Conservation (phyloP, 148 eudicot species). For the Salicornia ramosissima region DNA sequence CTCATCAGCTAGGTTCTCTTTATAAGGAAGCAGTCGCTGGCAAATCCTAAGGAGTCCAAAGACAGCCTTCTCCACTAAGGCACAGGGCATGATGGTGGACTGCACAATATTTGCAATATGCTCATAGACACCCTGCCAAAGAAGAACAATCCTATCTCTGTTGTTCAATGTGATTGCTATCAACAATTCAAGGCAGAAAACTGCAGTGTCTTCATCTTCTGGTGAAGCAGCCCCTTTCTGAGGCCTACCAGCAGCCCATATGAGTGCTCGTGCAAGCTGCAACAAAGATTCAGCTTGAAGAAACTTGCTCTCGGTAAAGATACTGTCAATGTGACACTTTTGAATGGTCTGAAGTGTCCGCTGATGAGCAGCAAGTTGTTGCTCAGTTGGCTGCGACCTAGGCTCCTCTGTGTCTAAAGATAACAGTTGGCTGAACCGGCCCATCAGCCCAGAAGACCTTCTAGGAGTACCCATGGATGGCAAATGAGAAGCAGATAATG, state of each 20-base stretch:
- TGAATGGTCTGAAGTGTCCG: slow-evolving; percentile 84
- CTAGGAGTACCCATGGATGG: slow-evolving; percentile 58
- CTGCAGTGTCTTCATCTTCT: slow-evolving; percentile 81
- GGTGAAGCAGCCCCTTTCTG: slow-evolving; percentile 53
- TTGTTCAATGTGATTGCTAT: slow-evolving; percentile 84
- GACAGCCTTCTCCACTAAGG: slow-evolving; percentile 74
- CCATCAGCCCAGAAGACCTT: slow-evolving; percentile 86
- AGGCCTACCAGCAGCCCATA: slow-evolving; percentile 70
- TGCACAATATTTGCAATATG: slow-evolving; percentile 72
- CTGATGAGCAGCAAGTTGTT: slow-evolving; percentile 84
- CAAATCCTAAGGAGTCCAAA: slow-evolving; percentile 82
- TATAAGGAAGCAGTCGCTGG: slow-evolving; percentile 75
- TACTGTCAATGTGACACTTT: slow-evolving; percentile 77
- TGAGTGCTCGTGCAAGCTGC: slow-evolving; percentile 78
- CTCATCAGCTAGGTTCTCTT: slow-evolving; percentile 86
- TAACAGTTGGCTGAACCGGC: slow-evolving; percentile 80
- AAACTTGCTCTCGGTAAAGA: slow-evolving; percentile 90
- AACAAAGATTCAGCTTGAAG: slow-evolving; percentile 87
- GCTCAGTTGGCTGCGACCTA: slow-evolving; percentile 71
- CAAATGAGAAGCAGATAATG: slow-evolving; percentile 50
- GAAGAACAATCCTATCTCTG: slow-evolving; percentile 81
- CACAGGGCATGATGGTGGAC: slow-evolving; percentile 66
- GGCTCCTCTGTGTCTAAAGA: slow-evolving; percentile 89
- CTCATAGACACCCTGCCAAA: slow-evolving; percentile 88
- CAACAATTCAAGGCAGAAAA: slow-evolving; percentile 82